A percentile compares a stretch with the other conserved stretches of the same genome.
phyloP scores from a whole-genome alignment of 768 basidiomycete species.

The Rhodotorula babjevae region DNA sequence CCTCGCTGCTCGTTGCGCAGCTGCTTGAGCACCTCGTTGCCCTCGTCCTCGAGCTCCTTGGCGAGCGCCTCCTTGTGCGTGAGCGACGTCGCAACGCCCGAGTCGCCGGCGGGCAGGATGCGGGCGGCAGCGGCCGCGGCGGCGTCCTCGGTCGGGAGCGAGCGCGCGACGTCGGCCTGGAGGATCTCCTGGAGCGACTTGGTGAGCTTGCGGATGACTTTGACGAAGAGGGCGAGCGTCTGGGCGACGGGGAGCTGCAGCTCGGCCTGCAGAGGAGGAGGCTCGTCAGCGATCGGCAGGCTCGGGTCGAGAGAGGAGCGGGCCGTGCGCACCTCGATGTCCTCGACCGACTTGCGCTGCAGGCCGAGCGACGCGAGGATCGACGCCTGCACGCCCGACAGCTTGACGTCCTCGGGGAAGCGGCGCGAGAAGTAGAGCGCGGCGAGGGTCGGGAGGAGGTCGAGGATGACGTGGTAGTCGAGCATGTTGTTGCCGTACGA shows the following conservation, averaged over 20 bases:
- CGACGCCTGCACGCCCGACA: slow-evolving; percentile 85
- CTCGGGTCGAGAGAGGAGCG: too few relatives aligned
- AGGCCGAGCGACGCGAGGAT: slow-evolving; percentile 83
- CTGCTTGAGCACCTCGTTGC: slow-evolving; percentile 58
- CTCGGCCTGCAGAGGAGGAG: slow-evolving; percentile 56
- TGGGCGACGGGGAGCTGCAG: slow-evolving; percentile 80
- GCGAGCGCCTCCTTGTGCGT: slow-evolving; percentile 50
- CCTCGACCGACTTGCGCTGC: slow-evolving; percentile 83
- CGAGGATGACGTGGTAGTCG: slow-evolving; percentile 92
- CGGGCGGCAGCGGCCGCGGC: slow-evolving; percentile 7
- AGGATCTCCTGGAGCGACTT: slow-evolving; percentile 48
- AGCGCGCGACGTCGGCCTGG: slow-evolving; percentile 38
- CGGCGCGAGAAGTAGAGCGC: slow-evolving; percentile 73
- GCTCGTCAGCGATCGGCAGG: too few relatives aligned
- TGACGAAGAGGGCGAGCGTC: slow-evolving; percentile 81
- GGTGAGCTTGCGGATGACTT: slow-evolving; percentile 74
- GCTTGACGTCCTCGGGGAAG: slow-evolving; percentile 58
- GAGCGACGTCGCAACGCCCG: slow-evolving; percentile 14
- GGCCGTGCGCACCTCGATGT: slow-evolving; percentile 77
- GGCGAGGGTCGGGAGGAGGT: slow-evolving; percentile 76
- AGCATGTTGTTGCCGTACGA: slow-evolving; percentile 88
- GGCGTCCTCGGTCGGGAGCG: slow-evolving; percentile 30
- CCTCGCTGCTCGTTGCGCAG: slow-evolving; percentile 62
- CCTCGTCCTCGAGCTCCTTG: slow-evolving; percentile 72
- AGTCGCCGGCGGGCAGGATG: slow-evolving; percentile 6